Evolutionary conservation across 768 basidiomycete genomes (phyloP).

Genomic region (Hygrocybe coccinea): DNA sequence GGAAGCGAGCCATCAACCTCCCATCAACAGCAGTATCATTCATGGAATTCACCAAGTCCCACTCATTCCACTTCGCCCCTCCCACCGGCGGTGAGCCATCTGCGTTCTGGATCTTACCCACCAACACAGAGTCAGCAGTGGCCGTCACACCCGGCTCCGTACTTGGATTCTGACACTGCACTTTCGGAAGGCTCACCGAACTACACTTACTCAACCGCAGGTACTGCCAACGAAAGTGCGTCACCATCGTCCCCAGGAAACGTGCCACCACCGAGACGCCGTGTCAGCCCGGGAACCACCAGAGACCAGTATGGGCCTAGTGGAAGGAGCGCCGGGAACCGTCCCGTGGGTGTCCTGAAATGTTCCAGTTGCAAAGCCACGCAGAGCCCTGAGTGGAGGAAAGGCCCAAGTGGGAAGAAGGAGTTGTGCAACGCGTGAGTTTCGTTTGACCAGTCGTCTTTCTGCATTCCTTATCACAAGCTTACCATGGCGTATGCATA

Average conservation of each 20-base stretch:
- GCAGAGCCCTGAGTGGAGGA: constrained; percentile 85
- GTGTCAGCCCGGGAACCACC: constrained; percentile 48
- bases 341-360: constrained; percentile 65
- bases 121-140: constrained; percentile 35
- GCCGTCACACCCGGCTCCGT: constrained; percentile 38
- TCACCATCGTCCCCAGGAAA: constrained; percentile 25
- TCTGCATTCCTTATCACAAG: constrained; percentile 9
- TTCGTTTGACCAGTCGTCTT: constrained; percentile 8
- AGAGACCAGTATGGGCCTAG: constrained; percentile 44
- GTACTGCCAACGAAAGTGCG: constrained; percentile 19
- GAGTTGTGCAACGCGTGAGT: constrained; percentile 90
- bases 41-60: constrained; percentile 30
- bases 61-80: constrained; percentile 28
- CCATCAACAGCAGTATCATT: constrained; percentile 16
- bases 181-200: constrained; percentile 25
- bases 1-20: constrained; percentile 22
- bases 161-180: constrained; percentile 10
- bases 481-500: too few relatives aligned
- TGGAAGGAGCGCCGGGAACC: constrained; percentile 51
- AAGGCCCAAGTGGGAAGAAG: constrained; percentile 86
- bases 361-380: constrained; percentile 81
- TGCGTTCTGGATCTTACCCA: constrained; percentile 31
- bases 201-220: constrained; percentile 32
- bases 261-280: constrained; percentile 51
- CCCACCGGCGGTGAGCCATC: constrained; percentile 27